Percentiles rank a stretch among this genome's conserved stretches.
Evolutionary conservation across 1,139 yeast genomes (phyloP).

Genomic region (Zygosaccharomyces pseudobailii): DNA sequence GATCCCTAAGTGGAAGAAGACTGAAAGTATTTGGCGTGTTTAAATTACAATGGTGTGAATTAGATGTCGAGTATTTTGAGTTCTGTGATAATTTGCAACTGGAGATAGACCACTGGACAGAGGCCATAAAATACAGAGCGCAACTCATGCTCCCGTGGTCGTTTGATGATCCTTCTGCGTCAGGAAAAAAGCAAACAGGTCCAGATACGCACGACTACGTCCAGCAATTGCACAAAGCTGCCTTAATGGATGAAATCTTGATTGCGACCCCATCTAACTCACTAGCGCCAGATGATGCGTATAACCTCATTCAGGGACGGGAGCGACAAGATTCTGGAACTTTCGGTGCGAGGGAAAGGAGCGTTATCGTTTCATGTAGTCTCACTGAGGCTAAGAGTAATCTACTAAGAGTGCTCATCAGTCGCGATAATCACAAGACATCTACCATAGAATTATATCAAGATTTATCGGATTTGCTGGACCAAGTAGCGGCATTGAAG

Average conservation of each 20-base stretch:
- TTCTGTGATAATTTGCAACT: conserved; percentile 10
- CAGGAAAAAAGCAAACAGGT: background rate
- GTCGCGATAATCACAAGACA: background rate
- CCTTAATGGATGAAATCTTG: conserved; percentile 18
- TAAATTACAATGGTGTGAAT: conserved; percentile 12
- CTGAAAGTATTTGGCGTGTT: conserved; percentile 13
- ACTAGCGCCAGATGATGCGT: background rate
- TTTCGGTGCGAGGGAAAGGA: background rate
- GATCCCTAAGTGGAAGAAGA: conserved; percentile 14
- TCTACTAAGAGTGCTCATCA: conserved; percentile 5
- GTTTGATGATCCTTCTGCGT: background rate
- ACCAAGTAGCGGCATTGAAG: conserved; percentile 1
- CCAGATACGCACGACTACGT: conserved; percentile 7
- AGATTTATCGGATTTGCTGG: conserved; percentile 5
- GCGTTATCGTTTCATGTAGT: conserved; percentile 1
- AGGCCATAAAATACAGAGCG: conserved; percentile 11
- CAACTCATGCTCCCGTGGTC: conserved; percentile 16
- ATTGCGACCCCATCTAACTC: conserved; percentile 20
- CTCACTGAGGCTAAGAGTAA: conserved; percentile 4
- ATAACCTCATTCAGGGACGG: too few relatives aligned
- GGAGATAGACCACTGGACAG: conserved; percentile 24
- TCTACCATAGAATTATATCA: conserved; percentile 9
- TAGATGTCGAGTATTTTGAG: conserved; percentile 15
- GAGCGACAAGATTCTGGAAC: background rate
- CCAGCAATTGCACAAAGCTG: conserved; percentile 15